Percentiles rank a stretch among this genome's conserved stretches.
Conservation (phyloP, 2,329 filamentous ascomycete species). For the Nigrograna mackinnonii region DNA sequence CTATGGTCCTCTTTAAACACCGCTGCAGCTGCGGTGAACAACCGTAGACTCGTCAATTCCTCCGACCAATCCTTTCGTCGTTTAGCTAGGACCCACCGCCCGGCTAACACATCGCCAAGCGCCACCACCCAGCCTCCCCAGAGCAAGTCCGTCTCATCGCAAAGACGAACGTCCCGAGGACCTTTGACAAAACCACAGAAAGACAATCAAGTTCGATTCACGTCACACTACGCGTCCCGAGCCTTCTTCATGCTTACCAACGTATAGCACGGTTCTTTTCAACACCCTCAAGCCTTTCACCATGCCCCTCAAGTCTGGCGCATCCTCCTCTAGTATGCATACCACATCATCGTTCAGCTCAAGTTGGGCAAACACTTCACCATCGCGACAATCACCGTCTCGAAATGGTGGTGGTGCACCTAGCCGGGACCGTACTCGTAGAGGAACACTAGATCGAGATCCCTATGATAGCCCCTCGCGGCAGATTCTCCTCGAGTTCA, state of each 20-base stretch:
- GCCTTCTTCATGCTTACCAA: too few species aligned
- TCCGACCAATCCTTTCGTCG: too few species aligned
- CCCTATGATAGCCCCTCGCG: constrained; percentile 37
- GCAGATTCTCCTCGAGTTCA: constrained; percentile 45
- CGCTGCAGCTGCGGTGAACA: too few species aligned
- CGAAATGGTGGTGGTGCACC: background rate
- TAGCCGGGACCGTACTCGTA: constrained; percentile 9
- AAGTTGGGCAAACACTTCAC: constrained; percentile 33
- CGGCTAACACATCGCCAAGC: background rate
- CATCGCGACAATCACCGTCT: constrained; percentile 32
- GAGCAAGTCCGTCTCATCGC: too few species aligned
- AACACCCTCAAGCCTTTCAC: background rate
- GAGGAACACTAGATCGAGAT: constrained; percentile 23
- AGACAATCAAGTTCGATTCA: too few species aligned
- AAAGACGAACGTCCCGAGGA: too few species aligned
- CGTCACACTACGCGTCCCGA: too few species aligned
- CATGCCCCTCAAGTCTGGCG: constrained; percentile 36
- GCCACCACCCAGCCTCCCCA: background rate
- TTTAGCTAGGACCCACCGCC: too few species aligned
- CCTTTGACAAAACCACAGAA: too few species aligned
- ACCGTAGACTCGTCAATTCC: too few species aligned
- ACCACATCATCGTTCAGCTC: constrained; percentile 35
- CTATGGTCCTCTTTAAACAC: too few species aligned
- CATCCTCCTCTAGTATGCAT: constrained; percentile 38
- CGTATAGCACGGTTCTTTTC: too few species aligned